Percentiles rank a stretch among this genome's conserved stretches.
These are phyloP conservation scores for Debaryomyces prosopidis DNA, from an alignment of 805 yeast species.

Conservation along the genomic window DNA sequence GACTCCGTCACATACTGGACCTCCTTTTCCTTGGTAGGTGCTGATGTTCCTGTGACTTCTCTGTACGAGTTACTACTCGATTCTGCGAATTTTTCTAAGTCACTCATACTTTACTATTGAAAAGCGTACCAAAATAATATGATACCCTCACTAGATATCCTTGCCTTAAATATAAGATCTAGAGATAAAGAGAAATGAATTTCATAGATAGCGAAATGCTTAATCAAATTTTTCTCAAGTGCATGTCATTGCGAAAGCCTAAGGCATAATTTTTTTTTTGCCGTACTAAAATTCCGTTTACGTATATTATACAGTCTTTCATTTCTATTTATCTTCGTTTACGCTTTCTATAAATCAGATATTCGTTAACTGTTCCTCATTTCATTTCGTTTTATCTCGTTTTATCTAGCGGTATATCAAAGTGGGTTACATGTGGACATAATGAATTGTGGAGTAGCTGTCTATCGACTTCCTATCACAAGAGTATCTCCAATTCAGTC, in stretches of 20 bases:
- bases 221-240: not conserved
- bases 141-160: too few species aligned
- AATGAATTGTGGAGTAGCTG: too few species aligned
- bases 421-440: too few species aligned
- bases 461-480: too few species aligned
- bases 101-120: not conserved
- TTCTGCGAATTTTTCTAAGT: slow-evolving; percentile 4
- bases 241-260: not conserved
- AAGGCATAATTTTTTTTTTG: not conserved
- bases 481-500: too few species aligned
- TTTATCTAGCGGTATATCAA: too few species aligned
- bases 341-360: too few species aligned
- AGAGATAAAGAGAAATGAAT: not conserved
- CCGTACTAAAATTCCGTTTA: not conserved
- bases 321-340: too few species aligned
- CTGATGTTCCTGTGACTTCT: not conserved
- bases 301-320: not conserved
- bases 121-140: too few species aligned
- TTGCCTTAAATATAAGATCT: too few species aligned
- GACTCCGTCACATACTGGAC: slow-evolving; percentile 1
- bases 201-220: not conserved
- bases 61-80: slow-evolving; percentile 2
- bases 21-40: not conserved
- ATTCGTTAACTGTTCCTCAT: too few species aligned
- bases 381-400: too few species aligned